Evolutionary conservation across 1,139 yeast genomes (phyloP).

Genomic region (Zhuliangozyma blackwelliae): DNA sequence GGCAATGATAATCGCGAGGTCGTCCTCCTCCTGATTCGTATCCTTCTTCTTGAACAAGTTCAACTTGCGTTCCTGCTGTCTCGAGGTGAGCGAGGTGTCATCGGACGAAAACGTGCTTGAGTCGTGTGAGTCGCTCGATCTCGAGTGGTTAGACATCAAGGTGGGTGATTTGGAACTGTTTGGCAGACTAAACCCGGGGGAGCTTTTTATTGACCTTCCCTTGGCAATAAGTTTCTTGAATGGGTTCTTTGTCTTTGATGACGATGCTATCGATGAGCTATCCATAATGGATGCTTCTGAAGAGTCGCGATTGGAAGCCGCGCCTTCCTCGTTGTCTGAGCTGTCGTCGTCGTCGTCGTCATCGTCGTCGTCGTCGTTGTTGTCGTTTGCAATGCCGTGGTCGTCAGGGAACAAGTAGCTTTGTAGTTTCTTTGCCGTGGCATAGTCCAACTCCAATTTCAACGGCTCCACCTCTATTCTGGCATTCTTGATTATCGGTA

Average conservation of each 20-base stretch:
- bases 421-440: conserved; percentile 58
- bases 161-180: background rate
- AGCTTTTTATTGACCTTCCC: background rate
- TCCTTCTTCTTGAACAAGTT: conserved; percentile 12
- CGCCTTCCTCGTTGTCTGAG: background rate
- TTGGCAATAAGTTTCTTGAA: background rate
- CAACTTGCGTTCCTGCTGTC: background rate
- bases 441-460: conserved; percentile 67
- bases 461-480: conserved; percentile 62
- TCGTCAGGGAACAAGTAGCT: conserved; percentile 61
- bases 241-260: too few relatives aligned
- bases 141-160: background rate
- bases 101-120: conserved; percentile 1
- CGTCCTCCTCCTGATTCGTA: conserved; percentile 16
- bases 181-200: background rate
- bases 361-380: conserved; percentile 3
- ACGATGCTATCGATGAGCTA: background rate
- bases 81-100: background rate
- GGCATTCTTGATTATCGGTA: conserved; percentile 49
- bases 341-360: conserved; percentile 1
- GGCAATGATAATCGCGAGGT: conserved; percentile 17
- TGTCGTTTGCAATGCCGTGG: conserved; percentile 9
- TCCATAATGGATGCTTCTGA: background rate
- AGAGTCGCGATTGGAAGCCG: too few relatives aligned
- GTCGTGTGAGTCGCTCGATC: conserved; percentile 1